Evolutionary conservation across 257 asterid species (phyloP), one percentile per base, ranked within the genome.

Genomic region (Solanum ossicruentum): DNA sequence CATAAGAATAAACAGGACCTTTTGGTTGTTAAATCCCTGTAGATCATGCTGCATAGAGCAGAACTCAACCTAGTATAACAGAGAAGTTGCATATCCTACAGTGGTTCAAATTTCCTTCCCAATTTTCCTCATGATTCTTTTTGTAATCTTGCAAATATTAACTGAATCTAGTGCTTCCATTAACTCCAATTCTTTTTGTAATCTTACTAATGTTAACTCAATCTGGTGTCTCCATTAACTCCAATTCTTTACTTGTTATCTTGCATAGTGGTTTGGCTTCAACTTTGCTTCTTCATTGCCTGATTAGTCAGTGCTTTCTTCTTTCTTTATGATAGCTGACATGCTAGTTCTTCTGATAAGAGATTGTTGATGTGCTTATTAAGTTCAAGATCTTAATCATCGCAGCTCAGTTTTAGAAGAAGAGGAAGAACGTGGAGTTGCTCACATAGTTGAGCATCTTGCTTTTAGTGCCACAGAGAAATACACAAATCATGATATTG

Each of bases 391-490:
- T 65, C 80, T 90, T 88, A 89, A 86, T 89, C 60, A 81, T 91
- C 92, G 89, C 99, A 95, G 99, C 91, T 95, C 99, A 91, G 97
- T 94, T 90, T 91, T 95, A 85, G 99, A 95, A 88, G 99, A 95
- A 89, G 97, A 95, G 86, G 98, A 93, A 70, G 99, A 95, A 91
- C 98, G 99, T 82, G 99, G 98, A 86, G 98, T 95, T 86, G 99
- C 98, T 91, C 99, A 95, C 87, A 91, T 95, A 85, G 92, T 94
- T 86, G 99, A 95, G 97, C 99, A 95, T 91, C 94, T 95, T 80
- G 98, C 98, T 83, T 95, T 95, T 88, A 95, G 99, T 90, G 98
- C 98, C 84, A 95, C 99, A 80, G 89, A 92, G 84, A 95, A 94
- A 86, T 95, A 94, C 86, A 89, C 98, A 18, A 95, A 95, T 85